Percentiles rank a stretch among this genome's conserved stretches.
phyloP scores from a whole-genome alignment of 2,329 filamentous ascomycete genomes.

The Ophiosphaerella narmari region DNA sequence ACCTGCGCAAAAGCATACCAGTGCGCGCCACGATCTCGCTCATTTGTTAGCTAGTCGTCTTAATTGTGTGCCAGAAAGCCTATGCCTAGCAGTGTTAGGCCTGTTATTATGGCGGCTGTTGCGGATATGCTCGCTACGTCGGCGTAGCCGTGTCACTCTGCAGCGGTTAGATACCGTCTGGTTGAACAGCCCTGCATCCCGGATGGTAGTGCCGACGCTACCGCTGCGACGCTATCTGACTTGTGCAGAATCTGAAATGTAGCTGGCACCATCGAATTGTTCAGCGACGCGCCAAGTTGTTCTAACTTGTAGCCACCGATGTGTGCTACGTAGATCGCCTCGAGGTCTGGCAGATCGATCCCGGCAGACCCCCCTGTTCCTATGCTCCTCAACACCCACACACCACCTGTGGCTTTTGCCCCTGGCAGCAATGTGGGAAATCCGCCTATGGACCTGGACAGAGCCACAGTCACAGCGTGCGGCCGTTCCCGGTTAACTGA shows the following conservation, averaged over 20 bases:
- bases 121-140: slow-evolving; percentile 24
- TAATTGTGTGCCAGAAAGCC: slow-evolving; percentile 19
- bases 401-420: slow-evolving; percentile 23
- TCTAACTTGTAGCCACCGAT: slow-evolving; percentile 24
- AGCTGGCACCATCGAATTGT: slow-evolving; percentile 32
- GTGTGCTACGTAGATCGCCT: slow-evolving; percentile 29
- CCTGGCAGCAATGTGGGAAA: slow-evolving; percentile 23
- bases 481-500: slow-evolving; percentile 30
- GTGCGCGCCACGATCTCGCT: slow-evolving; percentile 27
- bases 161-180: slow-evolving; percentile 16
- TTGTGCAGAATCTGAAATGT: slow-evolving; percentile 36
- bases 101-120: slow-evolving; percentile 11
- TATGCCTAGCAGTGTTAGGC: slow-evolving; percentile 12
- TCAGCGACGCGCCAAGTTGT: slow-evolving; percentile 34
- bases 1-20: slow-evolving; percentile 6
- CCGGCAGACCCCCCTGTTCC: slow-evolving; percentile 26
- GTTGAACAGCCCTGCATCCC: slow-evolving; percentile 29
- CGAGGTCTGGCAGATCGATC: slow-evolving; percentile 30
- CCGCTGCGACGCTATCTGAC: slow-evolving; percentile 28
- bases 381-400: slow-evolving; percentile 17
- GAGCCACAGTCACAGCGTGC: slow-evolving; percentile 27
- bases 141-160: slow-evolving; percentile 13
- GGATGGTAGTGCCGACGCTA: slow-evolving; percentile 33
- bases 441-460: slow-evolving; percentile 13
- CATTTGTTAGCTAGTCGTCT: slow-evolving; percentile 15